Evolutionary conservation across 495 filamentous ascomycete genomes (phyloP), one percentile per base, ranked within the genome.

Genomic region (Lasiosphaeria miniovina): DNA sequence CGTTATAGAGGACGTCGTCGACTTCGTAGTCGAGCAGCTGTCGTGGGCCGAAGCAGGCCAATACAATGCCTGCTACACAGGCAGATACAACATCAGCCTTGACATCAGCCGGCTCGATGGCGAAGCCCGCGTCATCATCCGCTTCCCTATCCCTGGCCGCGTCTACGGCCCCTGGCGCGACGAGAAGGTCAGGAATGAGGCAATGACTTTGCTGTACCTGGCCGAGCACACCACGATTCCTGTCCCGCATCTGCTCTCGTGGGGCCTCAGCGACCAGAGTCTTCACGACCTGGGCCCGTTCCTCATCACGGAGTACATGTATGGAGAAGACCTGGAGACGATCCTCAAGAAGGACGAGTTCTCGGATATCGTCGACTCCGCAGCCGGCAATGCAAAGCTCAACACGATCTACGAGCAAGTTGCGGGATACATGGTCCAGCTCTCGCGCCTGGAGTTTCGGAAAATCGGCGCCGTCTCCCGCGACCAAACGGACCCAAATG

Each of bases 111-210:
- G 56, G 9, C 48, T 7, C 38, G 38, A 41, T 1, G 12, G 38
- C 0, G 38, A 41, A 7, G 38, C 7, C 7, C 38, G 12, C 12
- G 38, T 41, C 38, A 8, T 41, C 8, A 41, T 41, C 12, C 38
- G 38, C 7, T 41, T 41, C 38, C 38, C 38, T 41, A 8, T 41
- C 38, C 2, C 38, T 7, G 38, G 7, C 8, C 7, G 12, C 12
- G 3, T 12, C 12, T 12, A 41, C 38, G 12, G 38, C 38, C 38
- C 38, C 2, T 41, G 12, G 38, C 7, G 38, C 17, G 68, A 77
- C 43, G 75, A 80, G 54, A 80, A 80, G 57, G 69, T 80, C 54
- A 61, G 69, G 9, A 79, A 75, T 62, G 79, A 79, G 40, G 75
- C 77, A 4, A 36, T 55, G 4, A 67, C 74, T 32, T 58, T 81